A percentile compares a stretch with the other conserved stretches of the same genome.
phyloP scores from a whole-genome alignment of 192 early-diverging fungal species.

The Podila minutissima region DNA sequence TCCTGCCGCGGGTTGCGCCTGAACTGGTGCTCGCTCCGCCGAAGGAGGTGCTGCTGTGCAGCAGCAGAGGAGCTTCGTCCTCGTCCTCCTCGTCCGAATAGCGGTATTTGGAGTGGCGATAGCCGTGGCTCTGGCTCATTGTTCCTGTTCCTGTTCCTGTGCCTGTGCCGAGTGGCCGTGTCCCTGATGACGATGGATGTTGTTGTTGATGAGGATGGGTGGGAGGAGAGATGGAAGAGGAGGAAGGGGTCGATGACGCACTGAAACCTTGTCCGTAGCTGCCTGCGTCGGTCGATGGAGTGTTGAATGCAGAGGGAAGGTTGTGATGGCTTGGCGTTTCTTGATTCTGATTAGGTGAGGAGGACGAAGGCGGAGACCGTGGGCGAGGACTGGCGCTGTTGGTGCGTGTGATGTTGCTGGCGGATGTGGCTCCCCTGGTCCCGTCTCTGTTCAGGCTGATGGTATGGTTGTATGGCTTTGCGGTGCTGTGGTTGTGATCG shows the following conservation, averaged over 20 bases:
- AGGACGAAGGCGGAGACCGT: neutral
- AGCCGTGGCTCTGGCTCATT: conserved; percentile 21
- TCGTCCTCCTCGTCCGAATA: conserved; percentile 47
- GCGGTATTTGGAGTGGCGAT: conserved; percentile 36
- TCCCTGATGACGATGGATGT: neutral
- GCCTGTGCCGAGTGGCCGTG: conserved; percentile 16
- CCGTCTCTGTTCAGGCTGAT: conserved; percentile 42
- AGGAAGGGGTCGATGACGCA: neutral
- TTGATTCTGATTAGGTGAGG: neutral
- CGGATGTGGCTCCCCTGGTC: conserved; percentile 4
- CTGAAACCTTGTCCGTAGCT: neutral
- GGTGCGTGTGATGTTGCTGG: neutral
- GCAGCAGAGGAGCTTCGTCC: conserved; percentile 34
- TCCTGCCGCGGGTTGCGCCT: conserved; percentile 16
- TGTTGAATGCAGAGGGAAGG: conserved; percentile 11
- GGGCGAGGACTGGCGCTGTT: neutral
- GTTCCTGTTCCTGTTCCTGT: neutral
- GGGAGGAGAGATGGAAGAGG: neutral
- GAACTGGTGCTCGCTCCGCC: conserved; percentile 18
- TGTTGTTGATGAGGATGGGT: neutral
- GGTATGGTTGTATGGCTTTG: conserved; percentile 9
- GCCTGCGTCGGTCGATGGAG: conserved; percentile 1
- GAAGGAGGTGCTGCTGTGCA: conserved; percentile 44
- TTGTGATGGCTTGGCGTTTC: conserved; percentile 4
- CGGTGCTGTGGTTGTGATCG: neutral